A percentile compares a stretch with the other conserved stretches of the same genome.
Evolutionary conservation across 768 basidiomycete species (phyloP).

Genomic region (Pisolithus orientalis): DNA sequence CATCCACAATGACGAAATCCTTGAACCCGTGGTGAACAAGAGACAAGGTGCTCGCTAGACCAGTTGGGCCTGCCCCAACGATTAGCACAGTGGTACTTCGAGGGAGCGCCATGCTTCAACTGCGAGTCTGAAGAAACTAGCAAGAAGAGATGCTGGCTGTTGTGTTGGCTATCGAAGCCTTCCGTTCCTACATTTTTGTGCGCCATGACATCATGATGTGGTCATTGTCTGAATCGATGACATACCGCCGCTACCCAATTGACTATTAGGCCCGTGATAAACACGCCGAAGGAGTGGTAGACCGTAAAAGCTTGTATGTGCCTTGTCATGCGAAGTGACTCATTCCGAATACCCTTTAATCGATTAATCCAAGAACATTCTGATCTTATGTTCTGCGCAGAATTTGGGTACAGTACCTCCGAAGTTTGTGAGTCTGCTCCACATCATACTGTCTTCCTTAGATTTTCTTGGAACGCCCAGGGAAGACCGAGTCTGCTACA

Average conservation of each 20-base stretch:
- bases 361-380: too few relatives aligned
- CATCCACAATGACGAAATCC: slow-evolving; percentile 43
- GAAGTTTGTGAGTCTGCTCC: too few relatives aligned
- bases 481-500: too few relatives aligned
- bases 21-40: slow-evolving; percentile 34
- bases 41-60: slow-evolving; percentile 42
- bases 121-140: neutral
- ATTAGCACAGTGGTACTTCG: slow-evolving; percentile 37
- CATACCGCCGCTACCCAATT: neutral
- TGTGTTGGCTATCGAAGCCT: too few relatives aligned
- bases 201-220: too few relatives aligned
- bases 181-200: too few relatives aligned
- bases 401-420: too few relatives aligned
- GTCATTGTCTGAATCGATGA: too few relatives aligned
- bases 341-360: neutral
- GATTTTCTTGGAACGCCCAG: too few relatives aligned
- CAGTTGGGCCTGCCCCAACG: slow-evolving; percentile 25
- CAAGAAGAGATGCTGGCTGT: neutral
- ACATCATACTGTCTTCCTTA: too few relatives aligned
- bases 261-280: neutral
- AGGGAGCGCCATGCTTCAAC: slow-evolving; percentile 24
- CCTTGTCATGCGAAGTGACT: slow-evolving; percentile 46
- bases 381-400: too few relatives aligned
- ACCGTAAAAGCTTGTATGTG: slow-evolving; percentile 33
- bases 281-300: slow-evolving; percentile 38